Percentiles rank a stretch among this genome's conserved stretches.
phyloP scores from a whole-genome alignment of 2,329 filamentous ascomycete genomes.

The Aspergillus pseudoviridinutans region DNA sequence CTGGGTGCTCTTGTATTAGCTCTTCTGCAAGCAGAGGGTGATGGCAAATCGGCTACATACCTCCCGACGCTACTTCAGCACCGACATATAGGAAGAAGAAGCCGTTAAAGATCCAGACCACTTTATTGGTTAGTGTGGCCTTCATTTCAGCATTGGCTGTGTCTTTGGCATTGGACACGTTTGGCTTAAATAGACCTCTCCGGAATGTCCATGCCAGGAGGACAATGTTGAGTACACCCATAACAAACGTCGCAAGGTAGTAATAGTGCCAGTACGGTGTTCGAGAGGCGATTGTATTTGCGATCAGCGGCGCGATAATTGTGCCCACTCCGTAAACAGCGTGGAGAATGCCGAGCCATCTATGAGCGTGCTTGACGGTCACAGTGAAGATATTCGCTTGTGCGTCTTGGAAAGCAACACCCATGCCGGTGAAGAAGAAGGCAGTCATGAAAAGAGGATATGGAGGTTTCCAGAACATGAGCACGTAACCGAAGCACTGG shows the following conservation, averaged over 20 bases:
- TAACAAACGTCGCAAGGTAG: conserved; percentile 14
- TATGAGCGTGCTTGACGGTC: conserved; percentile 18
- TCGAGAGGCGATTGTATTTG: conserved; percentile 18
- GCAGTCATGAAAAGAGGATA: conserved; percentile 18
- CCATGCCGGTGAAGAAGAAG: conserved; percentile 22
- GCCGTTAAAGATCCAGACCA: conserved; percentile 21
- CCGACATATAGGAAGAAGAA: conserved; percentile 24
- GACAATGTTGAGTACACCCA: conserved; percentile 14
- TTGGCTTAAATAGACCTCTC: conserved; percentile 17
- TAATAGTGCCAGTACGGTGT: conserved; percentile 21
- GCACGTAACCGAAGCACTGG: conserved; percentile 18
- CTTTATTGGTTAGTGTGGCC: conserved; percentile 14
- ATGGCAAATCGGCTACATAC: conserved; percentile 3
- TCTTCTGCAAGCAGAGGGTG: not conserved
- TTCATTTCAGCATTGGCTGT: conserved; percentile 16
- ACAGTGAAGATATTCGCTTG: conserved; percentile 21
- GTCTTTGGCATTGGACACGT: conserved; percentile 15
- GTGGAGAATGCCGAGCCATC: conserved; percentile 21
- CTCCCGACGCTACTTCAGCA: conserved; percentile 21
- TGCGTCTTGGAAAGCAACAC: conserved; percentile 19
- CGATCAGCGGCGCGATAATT: conserved; percentile 18
- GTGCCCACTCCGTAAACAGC: conserved; percentile 21
- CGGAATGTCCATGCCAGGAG: conserved; percentile 17
- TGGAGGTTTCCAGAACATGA: conserved; percentile 22
- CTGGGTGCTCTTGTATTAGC: conserved; percentile 1